phyloP scores from a whole-genome alignment of 78 protist genomes.

The Capsaspora owczarzaki region DNA sequence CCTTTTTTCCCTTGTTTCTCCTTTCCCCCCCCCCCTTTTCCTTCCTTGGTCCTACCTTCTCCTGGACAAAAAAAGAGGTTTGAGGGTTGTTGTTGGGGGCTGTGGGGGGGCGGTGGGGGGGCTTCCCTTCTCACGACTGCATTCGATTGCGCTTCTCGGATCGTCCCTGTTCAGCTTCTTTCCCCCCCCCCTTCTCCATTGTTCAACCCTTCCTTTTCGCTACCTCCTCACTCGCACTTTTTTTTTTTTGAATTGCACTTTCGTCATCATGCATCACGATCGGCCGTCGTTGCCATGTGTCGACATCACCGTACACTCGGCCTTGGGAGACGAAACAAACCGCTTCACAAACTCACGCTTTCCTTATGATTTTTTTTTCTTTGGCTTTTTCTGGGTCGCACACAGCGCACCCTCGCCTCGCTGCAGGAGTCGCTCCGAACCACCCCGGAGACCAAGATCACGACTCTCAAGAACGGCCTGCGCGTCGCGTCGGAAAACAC shows the following conservation, averaged over 20 bases:
- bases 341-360: background rate
- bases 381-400: too few species aligned
- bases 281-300: background rate
- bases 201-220: too few species aligned
- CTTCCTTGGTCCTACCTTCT: too few species aligned
- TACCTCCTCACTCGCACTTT: too few species aligned
- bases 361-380: background rate
- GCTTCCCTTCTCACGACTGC: background rate
- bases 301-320: background rate
- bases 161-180: background rate
- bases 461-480: constrained; percentile 72
- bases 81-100: background rate
- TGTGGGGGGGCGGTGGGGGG: background rate
- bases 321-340: background rate
- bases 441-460: constrained; percentile 36
- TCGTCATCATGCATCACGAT: too few species aligned
- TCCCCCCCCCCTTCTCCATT: background rate
- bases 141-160: background rate
- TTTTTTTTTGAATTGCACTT: too few species aligned
- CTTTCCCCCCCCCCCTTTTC: background rate
- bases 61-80: background rate
- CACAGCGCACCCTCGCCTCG: too few species aligned
- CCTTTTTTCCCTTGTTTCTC: background rate
- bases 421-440: background rate
- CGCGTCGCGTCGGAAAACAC: constrained; percentile 79